Evolutionary conservation across 495 filamentous ascomycete genomes (phyloP), one percentile per base, ranked within the genome.

Genomic region (Penicillium taxi): DNA sequence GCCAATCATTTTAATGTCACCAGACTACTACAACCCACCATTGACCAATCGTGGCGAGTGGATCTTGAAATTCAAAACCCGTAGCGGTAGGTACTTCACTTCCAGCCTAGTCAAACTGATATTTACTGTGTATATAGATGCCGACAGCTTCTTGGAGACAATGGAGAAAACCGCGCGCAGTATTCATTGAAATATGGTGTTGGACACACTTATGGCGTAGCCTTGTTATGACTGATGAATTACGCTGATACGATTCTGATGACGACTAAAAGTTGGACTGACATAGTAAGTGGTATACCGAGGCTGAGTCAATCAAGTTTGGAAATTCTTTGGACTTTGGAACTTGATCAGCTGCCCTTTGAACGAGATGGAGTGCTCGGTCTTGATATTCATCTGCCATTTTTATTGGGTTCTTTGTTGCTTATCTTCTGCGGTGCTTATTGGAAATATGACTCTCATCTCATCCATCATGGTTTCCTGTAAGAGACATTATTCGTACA

Each of bases 1-100:
- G 20, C 72, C 72, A 0, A 76, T 77, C 31, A 66, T 84, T 3
- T 80, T 86, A 47, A 78, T 70, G 39, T 53, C 56, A 4, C 52
- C 72, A 5, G 64, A 74, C 1, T 41, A 46, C 17, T 88, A 86
- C 45, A 53, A 23, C 0, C 59, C 63, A 8, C 61, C 63, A 16
- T 46, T 32, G 19, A 64, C 50, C 5, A 5, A 30, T 2, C 43
- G 47, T 2, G 70, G 69, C 5, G 50, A 63, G 23, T 59, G 64
- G 38, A 35, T 65, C 9, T 29, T 75, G 19, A 57, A 50, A 5
- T 75, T 75, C 36, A 42, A 38, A 14, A 50, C 38, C 8, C 24
- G 39, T 1, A 27, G 37, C 12, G 69, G 70, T 69, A 36, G 32
- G 52, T 41, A 2, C 6, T 32, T 27, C 2, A 1, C 8, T 22